Conservation (phyloP, 192 early-diverging fungal genomes). For the Lobosporangium transversale region DNA sequence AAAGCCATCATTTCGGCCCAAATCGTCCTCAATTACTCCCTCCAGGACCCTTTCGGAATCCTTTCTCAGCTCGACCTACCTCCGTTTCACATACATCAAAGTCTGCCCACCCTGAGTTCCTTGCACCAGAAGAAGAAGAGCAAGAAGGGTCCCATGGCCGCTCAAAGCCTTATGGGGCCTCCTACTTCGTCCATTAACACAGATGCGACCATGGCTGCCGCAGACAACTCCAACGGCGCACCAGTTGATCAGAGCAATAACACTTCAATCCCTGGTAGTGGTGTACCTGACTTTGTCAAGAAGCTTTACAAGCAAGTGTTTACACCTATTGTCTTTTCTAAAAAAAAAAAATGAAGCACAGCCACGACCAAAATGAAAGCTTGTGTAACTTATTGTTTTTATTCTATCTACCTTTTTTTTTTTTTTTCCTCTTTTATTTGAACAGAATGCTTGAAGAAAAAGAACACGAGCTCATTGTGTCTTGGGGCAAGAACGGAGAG, state of each 20-base stretch:
- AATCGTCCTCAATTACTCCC: not conserved
- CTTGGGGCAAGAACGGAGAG: conserved; percentile 71
- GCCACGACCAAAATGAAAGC: conserved; percentile 7
- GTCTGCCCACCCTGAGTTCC: conserved; percentile 40
- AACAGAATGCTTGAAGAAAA: conserved; percentile 77
- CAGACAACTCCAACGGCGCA: conserved; percentile 2
- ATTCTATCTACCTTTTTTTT: conserved; percentile 1
- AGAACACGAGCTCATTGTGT: conserved; percentile 63
- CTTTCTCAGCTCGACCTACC: not conserved
- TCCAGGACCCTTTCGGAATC: not conserved
- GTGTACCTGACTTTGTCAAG: conserved; percentile 73
- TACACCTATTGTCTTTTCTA: too few relatives aligned
- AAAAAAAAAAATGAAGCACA: not conserved
- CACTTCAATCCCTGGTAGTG: conserved; percentile 22
- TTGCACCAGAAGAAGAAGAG: conserved; percentile 24
- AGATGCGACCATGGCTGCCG: conserved; percentile 8
- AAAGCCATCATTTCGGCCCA: conserved; percentile 4
- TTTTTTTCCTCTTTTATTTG: conserved; percentile 6
- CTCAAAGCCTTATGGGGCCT: conserved; percentile 21
- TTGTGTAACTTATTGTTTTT: not conserved
- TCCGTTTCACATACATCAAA: not conserved
- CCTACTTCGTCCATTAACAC: not conserved
- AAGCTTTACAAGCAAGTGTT: conserved; percentile 63
- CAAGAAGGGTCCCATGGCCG: conserved; percentile 44
- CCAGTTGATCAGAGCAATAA: not conserved